Conservation (phyloP, 2,329 filamentous ascomycete species). For the Kalmusia sp. region DNA sequence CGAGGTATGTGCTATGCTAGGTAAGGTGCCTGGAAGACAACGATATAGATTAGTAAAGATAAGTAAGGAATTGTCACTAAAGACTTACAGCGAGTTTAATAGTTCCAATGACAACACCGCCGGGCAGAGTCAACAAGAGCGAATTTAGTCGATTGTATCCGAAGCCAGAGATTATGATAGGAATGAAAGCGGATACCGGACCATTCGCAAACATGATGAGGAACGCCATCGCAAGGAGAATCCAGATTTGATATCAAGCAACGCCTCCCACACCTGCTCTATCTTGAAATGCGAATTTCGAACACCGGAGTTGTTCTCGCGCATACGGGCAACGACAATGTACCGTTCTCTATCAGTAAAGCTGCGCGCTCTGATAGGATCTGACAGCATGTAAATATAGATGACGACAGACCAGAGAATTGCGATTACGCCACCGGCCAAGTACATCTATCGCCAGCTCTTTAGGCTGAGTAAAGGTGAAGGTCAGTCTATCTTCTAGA, state of each 20-base stretch:
- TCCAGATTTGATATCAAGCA: slow-evolving; percentile 64
- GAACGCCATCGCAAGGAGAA: slow-evolving; percentile 34
- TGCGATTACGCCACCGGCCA: slow-evolving; percentile 37
- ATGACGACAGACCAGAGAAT: slow-evolving; percentile 39
- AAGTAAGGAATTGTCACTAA: neutral
- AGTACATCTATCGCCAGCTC: slow-evolving; percentile 41
- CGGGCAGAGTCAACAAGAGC: slow-evolving; percentile 32
- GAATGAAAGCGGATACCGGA: slow-evolving; percentile 36
- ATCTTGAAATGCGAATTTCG: slow-evolving; percentile 72
- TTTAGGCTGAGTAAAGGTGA: slow-evolving; percentile 12
- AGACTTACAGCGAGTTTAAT: slow-evolving; percentile 22
- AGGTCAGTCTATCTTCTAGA: neutral
- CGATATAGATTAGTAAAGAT: neutral
- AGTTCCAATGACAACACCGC: slow-evolving; percentile 31
- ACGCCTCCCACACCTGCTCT: slow-evolving; percentile 66
- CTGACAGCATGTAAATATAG: slow-evolving; percentile 50
- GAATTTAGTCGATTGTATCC: slow-evolving; percentile 36
- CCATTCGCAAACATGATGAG: slow-evolving; percentile 42
- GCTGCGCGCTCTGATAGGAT: slow-evolving; percentile 47
- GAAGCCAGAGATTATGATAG: slow-evolving; percentile 39
- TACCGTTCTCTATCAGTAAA: slow-evolving; percentile 49
- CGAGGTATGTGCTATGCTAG: slow-evolving; percentile 29
- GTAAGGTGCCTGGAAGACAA: slow-evolving; percentile 24
- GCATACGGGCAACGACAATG: slow-evolving; percentile 70
- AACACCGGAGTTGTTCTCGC: slow-evolving; percentile 77